phyloP scores from a whole-genome alignment of 2,329 filamentous ascomycete genomes.

The Aspergillus neotritici region DNA sequence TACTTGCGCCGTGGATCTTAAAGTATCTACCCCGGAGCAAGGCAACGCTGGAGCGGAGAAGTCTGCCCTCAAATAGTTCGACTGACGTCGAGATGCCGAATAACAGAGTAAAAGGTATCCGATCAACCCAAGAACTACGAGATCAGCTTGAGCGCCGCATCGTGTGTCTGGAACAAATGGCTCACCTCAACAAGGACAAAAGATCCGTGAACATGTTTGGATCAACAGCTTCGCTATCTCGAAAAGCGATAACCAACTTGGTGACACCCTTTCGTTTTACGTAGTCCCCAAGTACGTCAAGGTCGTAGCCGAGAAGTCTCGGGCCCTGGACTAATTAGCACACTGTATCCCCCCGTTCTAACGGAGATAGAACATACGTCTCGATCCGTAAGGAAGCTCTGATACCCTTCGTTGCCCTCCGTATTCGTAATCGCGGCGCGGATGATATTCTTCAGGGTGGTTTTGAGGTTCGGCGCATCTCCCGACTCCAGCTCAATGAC shows the following conservation, averaged over 20 bases:
- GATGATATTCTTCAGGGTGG: conserved; percentile 43
- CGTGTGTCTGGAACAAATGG: neutral
- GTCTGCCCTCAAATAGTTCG: conserved; percentile 55
- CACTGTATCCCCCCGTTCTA: neutral
- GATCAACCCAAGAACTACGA: conserved; percentile 54
- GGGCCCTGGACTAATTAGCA: conserved; percentile 26
- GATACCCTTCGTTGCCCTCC: conserved; percentile 36
- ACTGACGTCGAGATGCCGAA: conserved; percentile 60
- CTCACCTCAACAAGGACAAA: conserved; percentile 44
- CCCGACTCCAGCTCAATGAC: conserved; percentile 41
- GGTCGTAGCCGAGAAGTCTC: conserved; percentile 41
- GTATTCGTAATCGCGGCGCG: conserved; percentile 36
- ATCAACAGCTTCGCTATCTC: conserved; percentile 46
- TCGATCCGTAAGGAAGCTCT: conserved; percentile 34
- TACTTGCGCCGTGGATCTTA: conserved; percentile 46
- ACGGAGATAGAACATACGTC: conserved; percentile 25
- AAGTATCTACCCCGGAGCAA: conserved; percentile 52
- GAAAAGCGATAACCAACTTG: conserved; percentile 40
- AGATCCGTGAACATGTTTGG: conserved; percentile 41
- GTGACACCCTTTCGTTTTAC: conserved; percentile 32
- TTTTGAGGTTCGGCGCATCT: conserved; percentile 43
- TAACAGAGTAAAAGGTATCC: conserved; percentile 55
- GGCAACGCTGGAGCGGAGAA: conserved; percentile 49
- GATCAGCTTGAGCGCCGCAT: conserved; percentile 14
- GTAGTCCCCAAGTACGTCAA: conserved; percentile 42